A percentile compares a stretch with the other conserved stretches of the same genome.
These are phyloP conservation scores for Diaporthe destruens DNA, from an alignment of 2,329 filamentous ascomycete genomes.

Conservation along the genomic window DNA sequence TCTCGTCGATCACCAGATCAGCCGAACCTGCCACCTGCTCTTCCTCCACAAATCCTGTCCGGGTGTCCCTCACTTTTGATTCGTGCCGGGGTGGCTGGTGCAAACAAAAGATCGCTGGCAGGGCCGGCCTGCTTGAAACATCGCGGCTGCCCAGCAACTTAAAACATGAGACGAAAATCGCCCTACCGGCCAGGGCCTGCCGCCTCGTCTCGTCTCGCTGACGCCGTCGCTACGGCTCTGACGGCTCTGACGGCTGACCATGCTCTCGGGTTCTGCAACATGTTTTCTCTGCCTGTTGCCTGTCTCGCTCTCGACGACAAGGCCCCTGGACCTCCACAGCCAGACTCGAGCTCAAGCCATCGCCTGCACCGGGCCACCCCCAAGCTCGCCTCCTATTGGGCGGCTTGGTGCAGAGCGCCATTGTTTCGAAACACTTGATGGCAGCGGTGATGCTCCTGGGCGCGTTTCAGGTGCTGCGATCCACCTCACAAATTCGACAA, in stretches of 20 bases:
- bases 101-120: constrained; percentile 26
- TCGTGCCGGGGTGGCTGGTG: constrained; percentile 9
- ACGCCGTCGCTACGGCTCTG: constrained; percentile 37
- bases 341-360: constrained; percentile 34
- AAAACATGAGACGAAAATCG: constrained; percentile 41
- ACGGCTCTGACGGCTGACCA: constrained; percentile 39
- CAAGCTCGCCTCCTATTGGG: constrained; percentile 35
- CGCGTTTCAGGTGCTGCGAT: constrained; percentile 48
- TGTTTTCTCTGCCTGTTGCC: constrained; percentile 17
- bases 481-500: constrained; percentile 41
- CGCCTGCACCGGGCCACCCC: constrained; percentile 21
- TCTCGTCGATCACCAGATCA: constrained; percentile 36
- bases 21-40: constrained; percentile 17
- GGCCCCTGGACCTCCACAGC: constrained; percentile 31
- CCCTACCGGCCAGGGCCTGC: constrained; percentile 24
- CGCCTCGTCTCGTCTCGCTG: constrained; percentile 25
- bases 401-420: constrained; percentile 39
- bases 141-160: constrained; percentile 31
- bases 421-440: constrained; percentile 43
- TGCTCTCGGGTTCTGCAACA: constrained; percentile 23
- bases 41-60: constrained; percentile 12
- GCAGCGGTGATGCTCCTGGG: constrained; percentile 45
- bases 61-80: constrained; percentile 17
- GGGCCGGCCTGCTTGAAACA: constrained; percentile 39
- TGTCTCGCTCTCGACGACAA: constrained; percentile 9